Base-by-base conservation (phyloP, 2,329 filamentous ascomycete genomes). In the Phoma sp. region DNA sequence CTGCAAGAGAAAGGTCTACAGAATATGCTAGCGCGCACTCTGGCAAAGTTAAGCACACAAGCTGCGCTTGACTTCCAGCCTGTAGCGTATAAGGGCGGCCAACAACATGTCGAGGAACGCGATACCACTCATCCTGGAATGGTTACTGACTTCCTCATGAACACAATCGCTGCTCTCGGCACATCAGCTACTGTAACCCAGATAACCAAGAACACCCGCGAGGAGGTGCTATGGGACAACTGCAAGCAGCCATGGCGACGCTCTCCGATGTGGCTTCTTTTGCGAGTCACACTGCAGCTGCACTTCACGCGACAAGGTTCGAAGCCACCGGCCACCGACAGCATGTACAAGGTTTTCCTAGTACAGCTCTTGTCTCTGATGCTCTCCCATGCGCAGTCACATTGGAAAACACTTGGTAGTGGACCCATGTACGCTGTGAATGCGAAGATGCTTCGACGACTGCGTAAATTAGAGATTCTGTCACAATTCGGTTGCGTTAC, bases 251-350 rank as follows among this genome's bases (percentile, higher is more conserved):
- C 80, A 0, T 86, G 83, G 83, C 71, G 78, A 9, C 68, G 80
- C 39, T 85, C 83, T 10, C 73, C 83, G 0, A 53, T 81, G 0
- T 87, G 83, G 83, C 71, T 87, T 0, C 70, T 86, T 0, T 49
- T 86, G 2, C 80, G 84, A 0, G 82, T 85, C 0, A 65, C 75
- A 0, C 55, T 85, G 2, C 82, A 86, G 46, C 65, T 72, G 0
- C 47, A 57, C 2, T 65, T 70, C 37, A 10, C 43, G 7, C 61
- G 65, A 75, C 72, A 54, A 60, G 2, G 41, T 67, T 18, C 22
- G 4, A 32, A 40, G 1, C 24, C 2, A 1, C 39, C 27, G 1
- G 14, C 41, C 18, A n/a, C 22, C 0, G 24, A 55, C 3, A 35
- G 39, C 6, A 7, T 48, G 52, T 86, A 85, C 69, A 86, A 86